Conservation (phyloP, 139 green algal species). For the Spirogloea muscicola region DNA sequence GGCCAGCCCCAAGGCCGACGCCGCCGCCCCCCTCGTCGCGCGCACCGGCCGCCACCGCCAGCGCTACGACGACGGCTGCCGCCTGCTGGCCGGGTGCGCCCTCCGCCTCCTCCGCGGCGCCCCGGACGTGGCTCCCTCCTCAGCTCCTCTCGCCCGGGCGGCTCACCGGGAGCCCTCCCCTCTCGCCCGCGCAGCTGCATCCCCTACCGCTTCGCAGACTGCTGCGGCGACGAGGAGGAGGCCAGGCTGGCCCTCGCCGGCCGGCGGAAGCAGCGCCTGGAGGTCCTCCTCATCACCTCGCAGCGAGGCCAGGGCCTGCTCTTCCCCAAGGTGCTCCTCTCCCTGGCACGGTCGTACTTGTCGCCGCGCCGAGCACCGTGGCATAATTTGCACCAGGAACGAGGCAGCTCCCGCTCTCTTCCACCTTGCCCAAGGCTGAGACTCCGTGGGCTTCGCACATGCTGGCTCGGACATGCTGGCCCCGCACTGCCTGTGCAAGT, state of each 20-base stretch:
- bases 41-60: constrained; percentile 18
- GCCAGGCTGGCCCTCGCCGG: no score
- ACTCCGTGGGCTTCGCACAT: not conserved
- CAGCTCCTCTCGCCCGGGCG: no score
- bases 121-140: no score
- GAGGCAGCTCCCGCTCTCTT: not conserved
- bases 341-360: not conserved
- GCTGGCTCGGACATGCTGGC: not conserved
- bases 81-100: constrained; percentile 24
- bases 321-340: constrained; percentile 73
- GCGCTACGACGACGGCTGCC: constrained; percentile 17
- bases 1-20: no score
- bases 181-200: constrained; percentile 82
- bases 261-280: constrained; percentile 19
- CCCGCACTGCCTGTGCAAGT: no score
- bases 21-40: no score
- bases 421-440: not conserved
- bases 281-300: constrained; percentile 74
- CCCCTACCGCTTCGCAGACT: constrained; percentile 58
- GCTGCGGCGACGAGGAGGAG: no score
- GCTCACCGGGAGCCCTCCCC: no score
- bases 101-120: not conserved
- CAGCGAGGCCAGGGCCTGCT: constrained; percentile 67
- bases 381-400: not conserved
- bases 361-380: not conserved